Percentiles rank a stretch among this genome's conserved stretches.
phyloP scores from a whole-genome alignment of 225 moss, liverwort and hornwort genomes.

The Lunularia cruciata region DNA sequence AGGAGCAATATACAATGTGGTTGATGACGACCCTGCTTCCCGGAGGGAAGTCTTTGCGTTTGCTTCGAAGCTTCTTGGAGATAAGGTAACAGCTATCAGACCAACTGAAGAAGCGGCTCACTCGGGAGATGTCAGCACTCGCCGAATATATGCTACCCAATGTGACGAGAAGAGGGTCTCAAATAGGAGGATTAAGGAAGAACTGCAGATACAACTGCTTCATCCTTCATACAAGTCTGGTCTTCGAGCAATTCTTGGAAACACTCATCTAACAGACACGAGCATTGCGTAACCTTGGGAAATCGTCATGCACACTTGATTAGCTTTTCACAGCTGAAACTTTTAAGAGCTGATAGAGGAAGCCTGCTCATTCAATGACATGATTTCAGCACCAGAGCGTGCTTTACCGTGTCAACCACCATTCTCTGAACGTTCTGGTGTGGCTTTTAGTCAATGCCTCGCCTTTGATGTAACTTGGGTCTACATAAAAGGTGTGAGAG shows the following conservation, averaged over 20 bases:
- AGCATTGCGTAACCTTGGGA: not conserved
- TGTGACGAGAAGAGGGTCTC: conserved; percentile 59
- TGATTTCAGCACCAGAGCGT: too few relatives aligned
- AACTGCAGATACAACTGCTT: conserved; percentile 51
- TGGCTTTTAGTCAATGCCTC: too few relatives aligned
- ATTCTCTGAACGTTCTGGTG: too few relatives aligned
- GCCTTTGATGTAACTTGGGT: too few relatives aligned
- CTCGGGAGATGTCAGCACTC: not conserved
- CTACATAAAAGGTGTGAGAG: too few relatives aligned
- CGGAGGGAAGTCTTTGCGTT: conserved; percentile 59
- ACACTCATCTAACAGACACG: not conserved
- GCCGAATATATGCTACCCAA: not conserved
- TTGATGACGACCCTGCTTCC: conserved; percentile 75
- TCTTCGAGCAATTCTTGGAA: conserved; percentile 31
- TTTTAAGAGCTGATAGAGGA: too few relatives aligned
- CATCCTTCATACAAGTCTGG: conserved; percentile 53
- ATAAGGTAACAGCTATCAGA: not conserved
- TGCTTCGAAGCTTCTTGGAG: conserved; percentile 41
- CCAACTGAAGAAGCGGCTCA: not conserved
- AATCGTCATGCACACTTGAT: too few relatives aligned
- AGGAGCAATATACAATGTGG: conserved; percentile 64
- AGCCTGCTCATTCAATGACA: too few relatives aligned
- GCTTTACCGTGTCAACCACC: too few relatives aligned
- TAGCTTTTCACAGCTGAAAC: too few relatives aligned
- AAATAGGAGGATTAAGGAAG: conserved; percentile 48